phyloP scores from a whole-genome alignment of 2,329 filamentous ascomycete genomes.

The Diaporthe velutina region DNA sequence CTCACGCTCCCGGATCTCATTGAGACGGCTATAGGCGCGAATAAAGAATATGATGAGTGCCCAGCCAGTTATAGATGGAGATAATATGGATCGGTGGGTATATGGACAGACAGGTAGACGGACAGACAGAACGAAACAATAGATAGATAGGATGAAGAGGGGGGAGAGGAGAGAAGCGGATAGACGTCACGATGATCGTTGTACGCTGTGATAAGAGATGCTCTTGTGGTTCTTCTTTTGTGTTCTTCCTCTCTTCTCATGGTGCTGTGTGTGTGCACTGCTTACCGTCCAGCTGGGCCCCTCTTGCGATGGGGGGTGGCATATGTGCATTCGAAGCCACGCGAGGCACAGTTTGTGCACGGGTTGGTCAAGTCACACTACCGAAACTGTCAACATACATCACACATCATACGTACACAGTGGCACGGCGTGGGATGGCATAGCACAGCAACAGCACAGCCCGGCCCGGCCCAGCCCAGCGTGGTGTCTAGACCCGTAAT shows the following conservation, averaged over 20 bases:
- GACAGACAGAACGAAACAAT: background rate
- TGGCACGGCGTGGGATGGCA: no score
- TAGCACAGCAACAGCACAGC: background rate
- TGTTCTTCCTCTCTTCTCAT: background rate
- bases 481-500: background rate
- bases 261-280: background rate
- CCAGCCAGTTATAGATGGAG: background rate
- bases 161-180: background rate
- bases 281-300: slow-evolving; percentile 35
- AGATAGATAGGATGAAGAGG: background rate
- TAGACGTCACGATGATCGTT: background rate
- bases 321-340: slow-evolving; percentile 36
- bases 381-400: slow-evolving; percentile 19
- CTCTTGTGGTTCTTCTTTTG: background rate
- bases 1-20: slow-evolving; percentile 35
- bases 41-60: slow-evolving; percentile 20
- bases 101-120: background rate
- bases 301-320: slow-evolving; percentile 36
- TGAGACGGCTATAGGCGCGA: slow-evolving; percentile 26
- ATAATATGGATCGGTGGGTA: background rate
- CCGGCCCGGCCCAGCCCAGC: background rate
- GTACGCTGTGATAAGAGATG: background rate
- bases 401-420: background rate
- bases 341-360: slow-evolving; percentile 35
- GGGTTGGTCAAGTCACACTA: slow-evolving; percentile 32